A percentile compares a stretch with the other conserved stretches of the same genome.
Conservation (phyloP, 768 basidiomycete species). For the Clitopilus hobsonii region DNA sequence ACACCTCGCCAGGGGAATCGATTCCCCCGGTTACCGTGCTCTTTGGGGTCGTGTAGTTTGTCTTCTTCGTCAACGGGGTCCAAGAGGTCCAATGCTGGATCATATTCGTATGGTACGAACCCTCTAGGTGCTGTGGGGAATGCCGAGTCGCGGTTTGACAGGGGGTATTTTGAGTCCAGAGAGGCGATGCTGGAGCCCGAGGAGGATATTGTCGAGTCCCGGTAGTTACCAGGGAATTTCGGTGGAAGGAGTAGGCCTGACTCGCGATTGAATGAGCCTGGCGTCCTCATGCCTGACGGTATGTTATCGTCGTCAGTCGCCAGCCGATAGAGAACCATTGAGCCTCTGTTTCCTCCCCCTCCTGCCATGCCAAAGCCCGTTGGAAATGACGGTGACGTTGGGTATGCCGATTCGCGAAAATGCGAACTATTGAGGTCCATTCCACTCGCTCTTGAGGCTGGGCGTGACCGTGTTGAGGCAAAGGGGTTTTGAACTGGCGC, state of each 20-base stretch:
- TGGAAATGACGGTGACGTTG: not conserved
- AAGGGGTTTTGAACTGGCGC: conserved; percentile 11
- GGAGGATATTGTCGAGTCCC: conserved; percentile 13
- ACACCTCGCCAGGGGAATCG: conserved; percentile 44
- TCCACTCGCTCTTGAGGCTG: conserved; percentile 9
- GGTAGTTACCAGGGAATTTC: conserved; percentile 8
- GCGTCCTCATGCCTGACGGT: not conserved
- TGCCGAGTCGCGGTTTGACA: conserved; percentile 11
- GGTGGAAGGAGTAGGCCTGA: conserved; percentile 13
- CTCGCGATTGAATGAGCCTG: not conserved
- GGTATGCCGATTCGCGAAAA: conserved; percentile 6
- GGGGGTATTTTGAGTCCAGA: conserved; percentile 15
- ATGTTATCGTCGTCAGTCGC: conserved; percentile 14
- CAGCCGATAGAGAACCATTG: conserved; percentile 22
- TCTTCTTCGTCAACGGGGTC: conserved; percentile 73
- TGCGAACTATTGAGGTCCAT: conserved; percentile 7
- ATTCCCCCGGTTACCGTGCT: conserved; percentile 21
- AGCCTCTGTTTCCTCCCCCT: conserved; percentile 8
- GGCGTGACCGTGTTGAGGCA: conserved; percentile 9
- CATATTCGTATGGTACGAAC: conserved; percentile 67
- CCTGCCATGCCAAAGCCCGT: conserved; percentile 3
- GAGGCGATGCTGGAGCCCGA: conserved; percentile 11
- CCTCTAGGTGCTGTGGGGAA: conserved; percentile 24
- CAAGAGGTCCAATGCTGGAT: conserved; percentile 53
- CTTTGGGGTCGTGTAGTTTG: conserved; percentile 59